These are phyloP conservation scores for Boletus eberwhitei DNA, from an alignment of 768 basidiomycete genomes.

Conservation along the genomic window DNA sequence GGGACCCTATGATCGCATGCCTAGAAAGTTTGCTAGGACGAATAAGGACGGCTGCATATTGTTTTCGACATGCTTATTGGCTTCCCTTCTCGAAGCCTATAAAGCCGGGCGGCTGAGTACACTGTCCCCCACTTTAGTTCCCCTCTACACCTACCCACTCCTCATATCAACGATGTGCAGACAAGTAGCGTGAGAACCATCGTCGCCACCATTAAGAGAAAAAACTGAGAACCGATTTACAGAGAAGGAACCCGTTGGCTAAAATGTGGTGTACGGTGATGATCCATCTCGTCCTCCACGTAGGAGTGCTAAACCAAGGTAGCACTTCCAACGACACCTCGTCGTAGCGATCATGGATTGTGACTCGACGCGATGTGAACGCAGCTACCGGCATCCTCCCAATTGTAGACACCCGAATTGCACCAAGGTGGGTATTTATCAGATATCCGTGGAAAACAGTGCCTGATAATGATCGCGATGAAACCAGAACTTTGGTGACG, in stretches of 20 bases:
- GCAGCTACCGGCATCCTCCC: conserved; percentile 57
- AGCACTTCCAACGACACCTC: conserved; percentile 80
- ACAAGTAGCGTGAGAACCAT: conserved; percentile 64
- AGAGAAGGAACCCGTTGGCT: conserved; percentile 79
- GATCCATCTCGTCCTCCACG: conserved; percentile 3
- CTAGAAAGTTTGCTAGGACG: conserved; percentile 24
- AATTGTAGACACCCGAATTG: conserved; percentile 54
- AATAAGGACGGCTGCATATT: conserved; percentile 28
- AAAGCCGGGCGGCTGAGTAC: conserved; percentile 18
- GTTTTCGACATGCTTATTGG: conserved; percentile 27
- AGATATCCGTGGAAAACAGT: conserved; percentile 8
- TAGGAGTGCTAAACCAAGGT: conserved; percentile 10
- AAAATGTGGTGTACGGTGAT: conserved; percentile 57
- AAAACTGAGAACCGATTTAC: conserved; percentile 11
- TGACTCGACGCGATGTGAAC: conserved; percentile 59
- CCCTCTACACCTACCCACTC: conserved; percentile 1
- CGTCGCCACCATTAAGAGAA: neutral
- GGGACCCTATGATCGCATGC: conserved; percentile 25
- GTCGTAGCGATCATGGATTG: conserved; percentile 76
- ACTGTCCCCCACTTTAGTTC: conserved; percentile 12
- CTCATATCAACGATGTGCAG: conserved; percentile 53
- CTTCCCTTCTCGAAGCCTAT: conserved; percentile 25
- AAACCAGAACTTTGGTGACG: conserved; percentile 59
- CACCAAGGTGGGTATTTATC: conserved; percentile 46
- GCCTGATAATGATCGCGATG: conserved; percentile 5